These are phyloP conservation scores for Dalechampia spathulata DNA, from an alignment of 441 rosid genomes.

Conservation along the genomic window DNA sequence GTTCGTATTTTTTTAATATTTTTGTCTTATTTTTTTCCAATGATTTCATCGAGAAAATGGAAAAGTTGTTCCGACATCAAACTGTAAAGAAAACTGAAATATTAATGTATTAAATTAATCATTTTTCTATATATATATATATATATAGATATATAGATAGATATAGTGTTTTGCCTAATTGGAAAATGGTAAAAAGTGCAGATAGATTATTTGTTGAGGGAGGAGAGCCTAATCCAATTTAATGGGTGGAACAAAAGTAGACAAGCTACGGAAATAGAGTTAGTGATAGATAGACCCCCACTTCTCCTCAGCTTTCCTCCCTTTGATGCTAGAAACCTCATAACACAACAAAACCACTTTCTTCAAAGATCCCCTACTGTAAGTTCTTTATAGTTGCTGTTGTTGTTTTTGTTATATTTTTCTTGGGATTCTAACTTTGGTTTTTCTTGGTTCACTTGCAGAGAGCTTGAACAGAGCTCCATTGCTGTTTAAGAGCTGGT, in stretches of 20 bases:
- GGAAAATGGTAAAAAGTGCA: neutral
- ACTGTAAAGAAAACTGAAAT: no score
- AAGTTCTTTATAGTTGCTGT: neutral
- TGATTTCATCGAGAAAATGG: no score
- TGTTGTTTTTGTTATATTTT: neutral
- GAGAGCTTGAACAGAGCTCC: neutral
- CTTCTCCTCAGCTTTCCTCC: neutral
- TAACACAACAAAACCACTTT: neutral
- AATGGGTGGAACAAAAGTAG: neutral
- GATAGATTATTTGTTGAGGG: neutral
- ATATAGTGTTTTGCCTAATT: no score
- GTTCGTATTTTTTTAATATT: no score
- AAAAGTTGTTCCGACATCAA: no score
- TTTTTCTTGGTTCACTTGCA: neutral
- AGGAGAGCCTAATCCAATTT: constrained; percentile 2
- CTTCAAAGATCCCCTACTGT: neutral
- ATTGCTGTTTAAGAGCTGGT: neutral
- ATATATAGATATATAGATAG: no score
- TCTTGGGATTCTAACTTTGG: neutral
- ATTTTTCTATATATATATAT: no score
- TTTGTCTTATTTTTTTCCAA: no score
- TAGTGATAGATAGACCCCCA: neutral
- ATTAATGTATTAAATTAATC: no score
- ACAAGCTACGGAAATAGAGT: neutral
- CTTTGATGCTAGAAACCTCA: neutral